phyloP scores from a whole-genome alignment of 371 early-diverging fungal genomes.

The Mortierella sp. region DNA sequence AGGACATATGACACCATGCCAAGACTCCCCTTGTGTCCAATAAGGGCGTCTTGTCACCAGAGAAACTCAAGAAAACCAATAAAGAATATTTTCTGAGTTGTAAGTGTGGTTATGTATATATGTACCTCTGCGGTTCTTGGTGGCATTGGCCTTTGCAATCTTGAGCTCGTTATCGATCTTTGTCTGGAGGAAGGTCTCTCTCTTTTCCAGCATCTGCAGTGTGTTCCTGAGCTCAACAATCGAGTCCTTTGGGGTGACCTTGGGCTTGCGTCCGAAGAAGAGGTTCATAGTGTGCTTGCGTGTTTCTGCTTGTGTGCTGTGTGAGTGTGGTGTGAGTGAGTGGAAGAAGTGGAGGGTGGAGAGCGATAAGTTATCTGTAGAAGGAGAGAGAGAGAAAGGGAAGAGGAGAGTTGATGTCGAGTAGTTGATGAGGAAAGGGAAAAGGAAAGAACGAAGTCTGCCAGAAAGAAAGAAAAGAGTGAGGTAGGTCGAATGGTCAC shows the following conservation, averaged over 20 bases:
- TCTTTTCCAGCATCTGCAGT: constrained; percentile 94
- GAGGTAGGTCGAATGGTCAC: too few species aligned
- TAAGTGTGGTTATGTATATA: too few species aligned
- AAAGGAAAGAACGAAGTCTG: not conserved
- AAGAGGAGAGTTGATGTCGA: not conserved
- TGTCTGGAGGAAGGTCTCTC: constrained; percentile 87
- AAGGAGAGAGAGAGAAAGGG: not conserved
- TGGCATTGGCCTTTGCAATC: constrained; percentile 90
- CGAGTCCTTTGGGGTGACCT: constrained; percentile 93
- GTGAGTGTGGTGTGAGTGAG: too few species aligned
- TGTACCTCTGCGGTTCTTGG: constrained; percentile 92
- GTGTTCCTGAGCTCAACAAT: constrained; percentile 93
- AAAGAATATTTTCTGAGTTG: constrained; percentile 3
- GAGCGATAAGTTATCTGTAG: not conserved
- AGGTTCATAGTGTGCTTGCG: constrained; percentile 74
- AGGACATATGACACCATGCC: constrained; percentile 2
- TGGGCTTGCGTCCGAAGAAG: constrained; percentile 86
- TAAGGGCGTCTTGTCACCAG: not conserved
- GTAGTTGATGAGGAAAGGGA: not conserved
- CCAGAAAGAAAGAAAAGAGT: not conserved
- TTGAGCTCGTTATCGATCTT: constrained; percentile 92
- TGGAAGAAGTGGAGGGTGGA: not conserved
- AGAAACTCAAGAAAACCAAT: not conserved
- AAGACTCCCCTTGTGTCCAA: not conserved
- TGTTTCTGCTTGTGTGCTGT: not conserved